These are phyloP conservation scores for Calonectria leucothoes DNA, from an alignment of 2,329 filamentous ascomycete species.

Conservation along the genomic window DNA sequence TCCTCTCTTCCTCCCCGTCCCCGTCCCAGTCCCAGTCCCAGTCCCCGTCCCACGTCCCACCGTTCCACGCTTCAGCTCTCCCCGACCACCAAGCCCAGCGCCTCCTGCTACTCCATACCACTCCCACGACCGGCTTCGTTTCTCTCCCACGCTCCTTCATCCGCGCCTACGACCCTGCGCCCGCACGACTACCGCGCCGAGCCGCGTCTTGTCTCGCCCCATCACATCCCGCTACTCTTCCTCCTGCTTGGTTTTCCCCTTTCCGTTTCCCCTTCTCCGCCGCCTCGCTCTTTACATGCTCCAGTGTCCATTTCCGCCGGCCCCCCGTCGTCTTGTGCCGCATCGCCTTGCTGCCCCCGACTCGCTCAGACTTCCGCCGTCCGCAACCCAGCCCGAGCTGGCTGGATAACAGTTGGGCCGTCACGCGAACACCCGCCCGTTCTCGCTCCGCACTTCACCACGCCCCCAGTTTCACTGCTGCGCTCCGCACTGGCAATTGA, in stretches of 20 bases:
- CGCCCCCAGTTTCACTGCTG: slow-evolving; percentile 28
- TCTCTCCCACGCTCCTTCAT: slow-evolving; percentile 44
- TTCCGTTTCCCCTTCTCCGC: slow-evolving; percentile 13
- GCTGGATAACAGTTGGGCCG: slow-evolving; percentile 38
- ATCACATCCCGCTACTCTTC: slow-evolving; percentile 31
- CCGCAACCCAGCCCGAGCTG: slow-evolving; percentile 36
- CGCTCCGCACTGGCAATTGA: slow-evolving; percentile 38
- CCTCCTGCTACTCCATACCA: slow-evolving; percentile 41
- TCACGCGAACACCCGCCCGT: slow-evolving; percentile 42
- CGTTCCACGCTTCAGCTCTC: slow-evolving; percentile 38
- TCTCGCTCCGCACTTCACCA: slow-evolving; percentile 29
- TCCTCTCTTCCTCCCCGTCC: slow-evolving; percentile 21
- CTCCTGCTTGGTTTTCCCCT: slow-evolving; percentile 28
- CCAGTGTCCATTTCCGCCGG: slow-evolving; percentile 35
- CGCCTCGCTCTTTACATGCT: slow-evolving; percentile 36
- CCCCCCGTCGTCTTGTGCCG: slow-evolving; percentile 40
- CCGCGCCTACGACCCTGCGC: slow-evolving; percentile 23
- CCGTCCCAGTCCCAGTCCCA: slow-evolving; percentile 31
- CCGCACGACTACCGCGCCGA: slow-evolving; percentile 40
- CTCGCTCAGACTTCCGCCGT: slow-evolving; percentile 37
- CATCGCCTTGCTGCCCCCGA: slow-evolving; percentile 43
- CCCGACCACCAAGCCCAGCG: slow-evolving; percentile 35
- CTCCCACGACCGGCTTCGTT: slow-evolving; percentile 44
- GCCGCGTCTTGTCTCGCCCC: slow-evolving; percentile 37
- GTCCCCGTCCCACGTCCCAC: slow-evolving; percentile 31